Percentiles rank a stretch among this genome's conserved stretches.
These are phyloP conservation scores for Dactylellina leptospora DNA, from an alignment of 2,329 filamentous ascomycete species.

Conservation along the genomic window DNA sequence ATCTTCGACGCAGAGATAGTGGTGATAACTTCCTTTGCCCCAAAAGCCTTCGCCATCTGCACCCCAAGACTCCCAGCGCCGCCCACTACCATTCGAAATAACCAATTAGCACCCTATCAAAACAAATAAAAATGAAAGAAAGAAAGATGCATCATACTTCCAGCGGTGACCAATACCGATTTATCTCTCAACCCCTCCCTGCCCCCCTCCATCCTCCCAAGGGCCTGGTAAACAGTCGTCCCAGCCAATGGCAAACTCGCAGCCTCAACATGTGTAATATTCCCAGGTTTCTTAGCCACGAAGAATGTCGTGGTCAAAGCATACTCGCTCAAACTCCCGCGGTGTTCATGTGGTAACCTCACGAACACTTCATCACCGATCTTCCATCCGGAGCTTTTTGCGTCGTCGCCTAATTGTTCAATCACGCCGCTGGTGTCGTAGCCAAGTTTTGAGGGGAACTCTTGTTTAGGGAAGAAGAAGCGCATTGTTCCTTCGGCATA, in stretches of 20 bases:
- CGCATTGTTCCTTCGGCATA: slow-evolving; percentile 61
- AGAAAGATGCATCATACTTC: slow-evolving; percentile 24
- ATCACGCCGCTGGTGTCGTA: slow-evolving; percentile 62
- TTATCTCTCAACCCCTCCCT: slow-evolving; percentile 35
- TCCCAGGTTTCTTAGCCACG: slow-evolving; percentile 61
- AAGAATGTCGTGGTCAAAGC: slow-evolving; percentile 58
- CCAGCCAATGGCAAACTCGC: slow-evolving; percentile 44
- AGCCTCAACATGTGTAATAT: slow-evolving; percentile 62
- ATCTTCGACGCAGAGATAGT: slow-evolving; percentile 39
- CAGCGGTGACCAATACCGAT: slow-evolving; percentile 35
- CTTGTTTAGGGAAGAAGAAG: slow-evolving; percentile 55
- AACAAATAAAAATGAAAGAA: neutral
- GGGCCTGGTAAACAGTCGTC: slow-evolving; percentile 37
- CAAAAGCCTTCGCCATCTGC: slow-evolving; percentile 41
- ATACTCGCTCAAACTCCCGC: slow-evolving; percentile 61
- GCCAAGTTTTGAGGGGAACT: slow-evolving; percentile 63
- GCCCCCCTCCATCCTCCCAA: slow-evolving; percentile 36
- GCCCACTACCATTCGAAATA: slow-evolving; percentile 28
- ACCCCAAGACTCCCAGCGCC: slow-evolving; percentile 45
- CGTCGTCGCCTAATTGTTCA: slow-evolving; percentile 58
- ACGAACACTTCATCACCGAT: slow-evolving; percentile 61
- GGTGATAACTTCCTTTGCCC: slow-evolving; percentile 45
- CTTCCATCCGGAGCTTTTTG: slow-evolving; percentile 59
- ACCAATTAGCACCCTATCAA: neutral
- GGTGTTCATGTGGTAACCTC: slow-evolving; percentile 58